Evolutionary conservation across 2,329 filamentous ascomycete genomes (phyloP), one percentile per base, ranked within the genome.

Genomic region (Paraconiothyrium brasiliense): DNA sequence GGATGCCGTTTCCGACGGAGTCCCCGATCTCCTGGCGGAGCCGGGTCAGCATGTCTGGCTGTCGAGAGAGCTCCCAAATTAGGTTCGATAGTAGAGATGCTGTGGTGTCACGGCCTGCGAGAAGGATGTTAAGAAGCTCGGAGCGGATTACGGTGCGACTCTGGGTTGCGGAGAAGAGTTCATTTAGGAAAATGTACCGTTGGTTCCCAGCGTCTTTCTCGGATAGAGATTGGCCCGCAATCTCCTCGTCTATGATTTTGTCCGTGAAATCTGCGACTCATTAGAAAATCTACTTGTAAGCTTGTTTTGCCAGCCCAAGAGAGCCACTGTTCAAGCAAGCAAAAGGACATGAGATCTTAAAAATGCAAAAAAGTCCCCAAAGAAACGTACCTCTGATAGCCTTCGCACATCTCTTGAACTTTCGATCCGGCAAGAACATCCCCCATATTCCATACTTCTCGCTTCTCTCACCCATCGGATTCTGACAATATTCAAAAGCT

Each of bases 1-100:
- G 73, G 8, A 27, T 39, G 7, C 51, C 60, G 34, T 57, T 52
- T 20, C 65, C 66, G 5, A 97, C 84, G 0, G 82, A 13, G 37
- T 41, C 37, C 16, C n/a, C 44, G 2, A 76, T 63, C 76, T 77
- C 81, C 10, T 66, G 60, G 20, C 82, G 58, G 66, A 80, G 66
- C 60, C 74, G 48, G 57, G 66, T 32, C 69, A 75, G 57, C 59
- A 76, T 62, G 6, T 65, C 61, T 7, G 79, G 75, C 52, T 79
- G 76, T 2, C 78, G 73, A 8, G 78, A 73, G 54, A 79, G 66
- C 8, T 80, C 66, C 41, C 70, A 74, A 58, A 81, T 67, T 47
- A 78, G 48, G 66, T 78, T 76, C 5, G 64, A 66, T 13, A 79
- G 64, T 4, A 73, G 68, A 1, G 68, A 56, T 30, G 71, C 75